Percentiles rank a stretch among this genome's conserved stretches.
Conservation (phyloP, 805 yeast genomes). For the Yarrowia divulgata region DNA sequence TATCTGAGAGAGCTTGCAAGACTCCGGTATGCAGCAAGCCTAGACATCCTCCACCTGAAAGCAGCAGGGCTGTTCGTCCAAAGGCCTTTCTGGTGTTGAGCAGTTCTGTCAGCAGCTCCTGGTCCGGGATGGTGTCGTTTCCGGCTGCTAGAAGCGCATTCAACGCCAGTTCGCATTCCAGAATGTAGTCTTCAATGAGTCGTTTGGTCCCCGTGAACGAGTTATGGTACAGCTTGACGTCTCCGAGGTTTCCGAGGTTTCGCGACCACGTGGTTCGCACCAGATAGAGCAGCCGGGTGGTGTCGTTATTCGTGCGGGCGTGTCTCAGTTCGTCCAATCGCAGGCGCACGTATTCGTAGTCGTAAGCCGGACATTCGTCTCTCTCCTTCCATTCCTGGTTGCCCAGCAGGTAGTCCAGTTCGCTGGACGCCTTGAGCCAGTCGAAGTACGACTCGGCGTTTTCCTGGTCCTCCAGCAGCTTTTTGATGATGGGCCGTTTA, state of each 20-base stretch:
- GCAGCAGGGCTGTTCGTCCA: slow-evolving; percentile 93
- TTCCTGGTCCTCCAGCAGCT: slow-evolving; percentile 40
- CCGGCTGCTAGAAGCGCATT: slow-evolving; percentile 47
- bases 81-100: slow-evolving; percentile 88
- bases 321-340: slow-evolving; percentile 62
- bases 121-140: slow-evolving; percentile 59
- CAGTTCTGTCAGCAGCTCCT: slow-evolving; percentile 75
- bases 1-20: slow-evolving; percentile 75
- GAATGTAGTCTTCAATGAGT: slow-evolving; percentile 80
- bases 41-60: slow-evolving; percentile 95
- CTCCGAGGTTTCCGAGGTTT: slow-evolving; percentile 86
- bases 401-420: slow-evolving; percentile 70
- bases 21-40: slow-evolving; percentile 95
- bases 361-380: slow-evolving; percentile 70
- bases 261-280: slow-evolving; percentile 86
- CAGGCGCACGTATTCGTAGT: slow-evolving; percentile 64
- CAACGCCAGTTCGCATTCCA: slow-evolving; percentile 71
- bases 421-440: slow-evolving; percentile 71
- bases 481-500: slow-evolving; percentile 36
- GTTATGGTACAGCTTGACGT: slow-evolving; percentile 75
- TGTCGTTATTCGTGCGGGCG: slow-evolving; percentile 67
- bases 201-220: slow-evolving; percentile 85
- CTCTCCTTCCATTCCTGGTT: slow-evolving; percentile 75
- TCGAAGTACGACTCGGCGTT: slow-evolving; percentile 51
- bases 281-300: slow-evolving; percentile 67